Percentiles rank a stretch among this genome's conserved stretches.
phyloP scores from a whole-genome alignment of 83 land plant species.

The Larix sibirica region DNA sequence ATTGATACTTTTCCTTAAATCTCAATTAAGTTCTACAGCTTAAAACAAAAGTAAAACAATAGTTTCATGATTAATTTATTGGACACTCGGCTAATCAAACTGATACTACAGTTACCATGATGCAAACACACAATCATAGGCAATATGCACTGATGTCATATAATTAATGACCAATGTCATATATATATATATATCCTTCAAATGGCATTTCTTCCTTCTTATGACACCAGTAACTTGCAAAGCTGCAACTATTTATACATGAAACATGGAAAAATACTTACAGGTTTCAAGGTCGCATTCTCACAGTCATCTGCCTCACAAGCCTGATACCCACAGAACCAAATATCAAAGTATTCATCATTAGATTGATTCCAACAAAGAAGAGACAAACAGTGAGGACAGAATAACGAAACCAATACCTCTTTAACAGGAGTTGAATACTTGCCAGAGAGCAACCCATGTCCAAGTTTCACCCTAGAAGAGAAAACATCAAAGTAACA shows the following conservation, averaged over 20 bases:
- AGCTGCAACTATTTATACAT: neutral
- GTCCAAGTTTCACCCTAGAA: constrained; percentile 87
- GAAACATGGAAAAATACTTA: constrained; percentile 20
- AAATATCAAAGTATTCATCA: neutral
- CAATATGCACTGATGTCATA: no score
- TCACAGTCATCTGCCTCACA: constrained; percentile 18
- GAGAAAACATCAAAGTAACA: neutral
- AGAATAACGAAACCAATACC: constrained; percentile 27
- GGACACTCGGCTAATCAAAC: no score
- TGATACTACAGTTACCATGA: neutral
- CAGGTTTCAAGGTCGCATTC: constrained; percentile 19
- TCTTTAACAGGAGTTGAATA: constrained; percentile 71
- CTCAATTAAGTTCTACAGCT: no score
- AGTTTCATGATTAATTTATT: no score
- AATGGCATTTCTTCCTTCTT: neutral
- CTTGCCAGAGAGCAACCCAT: constrained; percentile 96
- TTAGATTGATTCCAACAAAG: neutral
- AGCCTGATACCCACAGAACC: constrained; percentile 23
- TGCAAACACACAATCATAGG: neutral
- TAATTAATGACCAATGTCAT: neutral
- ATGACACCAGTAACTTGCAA: neutral
- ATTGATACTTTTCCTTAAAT: no score
- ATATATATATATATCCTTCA: neutral
- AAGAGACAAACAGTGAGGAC: neutral
- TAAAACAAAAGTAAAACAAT: no score